These are phyloP conservation scores for Trichoderma virens DNA, from an alignment of 495 filamentous ascomycete genomes.

Conservation along the genomic window DNA sequence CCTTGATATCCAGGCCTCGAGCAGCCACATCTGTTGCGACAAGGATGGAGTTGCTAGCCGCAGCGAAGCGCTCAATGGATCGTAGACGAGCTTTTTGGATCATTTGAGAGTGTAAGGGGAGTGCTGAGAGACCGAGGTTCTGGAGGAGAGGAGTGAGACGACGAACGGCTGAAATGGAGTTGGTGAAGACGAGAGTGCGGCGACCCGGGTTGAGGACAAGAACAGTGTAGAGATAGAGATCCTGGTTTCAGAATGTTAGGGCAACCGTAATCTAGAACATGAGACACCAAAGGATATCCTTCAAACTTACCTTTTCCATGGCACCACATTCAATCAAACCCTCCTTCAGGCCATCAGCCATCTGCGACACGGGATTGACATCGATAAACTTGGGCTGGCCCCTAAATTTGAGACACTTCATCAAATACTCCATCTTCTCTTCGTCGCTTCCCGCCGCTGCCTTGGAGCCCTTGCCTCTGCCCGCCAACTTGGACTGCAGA, in stretches of 20 bases:
- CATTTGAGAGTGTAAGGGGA: slow-evolving; percentile 87
- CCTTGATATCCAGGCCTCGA: slow-evolving; percentile 89
- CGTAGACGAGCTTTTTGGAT: slow-evolving; percentile 91
- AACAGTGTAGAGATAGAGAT: slow-evolving; percentile 87
- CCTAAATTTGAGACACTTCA: slow-evolving; percentile 82
- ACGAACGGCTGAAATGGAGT: slow-evolving; percentile 88
- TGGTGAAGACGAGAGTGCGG: slow-evolving; percentile 83
- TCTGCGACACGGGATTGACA: slow-evolving; percentile 76
- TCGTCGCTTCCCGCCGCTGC: slow-evolving; percentile 51
- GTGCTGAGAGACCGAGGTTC: slow-evolving; percentile 67
- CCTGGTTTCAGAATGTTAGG: slow-evolving; percentile 35
- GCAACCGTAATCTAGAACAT: not conserved
- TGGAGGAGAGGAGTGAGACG: slow-evolving; percentile 80
- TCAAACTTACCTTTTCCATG: slow-evolving; percentile 67
- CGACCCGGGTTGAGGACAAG: slow-evolving; percentile 73
- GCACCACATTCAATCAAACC: slow-evolving; percentile 85
- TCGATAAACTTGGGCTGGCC: slow-evolving; percentile 85
- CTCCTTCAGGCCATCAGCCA: slow-evolving; percentile 80
- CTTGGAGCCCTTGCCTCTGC: slow-evolving; percentile 20
- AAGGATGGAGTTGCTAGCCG: slow-evolving; percentile 53
- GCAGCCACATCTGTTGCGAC: slow-evolving; percentile 95
- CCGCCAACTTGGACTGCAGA: slow-evolving; percentile 80
- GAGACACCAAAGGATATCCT: not conserved
- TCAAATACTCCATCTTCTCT: slow-evolving; percentile 81
- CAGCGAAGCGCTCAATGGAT: slow-evolving; percentile 61